Evolutionary conservation across 306 rosid species (phyloP).

Genomic region (Amphicarpaea edgeworthii): DNA sequence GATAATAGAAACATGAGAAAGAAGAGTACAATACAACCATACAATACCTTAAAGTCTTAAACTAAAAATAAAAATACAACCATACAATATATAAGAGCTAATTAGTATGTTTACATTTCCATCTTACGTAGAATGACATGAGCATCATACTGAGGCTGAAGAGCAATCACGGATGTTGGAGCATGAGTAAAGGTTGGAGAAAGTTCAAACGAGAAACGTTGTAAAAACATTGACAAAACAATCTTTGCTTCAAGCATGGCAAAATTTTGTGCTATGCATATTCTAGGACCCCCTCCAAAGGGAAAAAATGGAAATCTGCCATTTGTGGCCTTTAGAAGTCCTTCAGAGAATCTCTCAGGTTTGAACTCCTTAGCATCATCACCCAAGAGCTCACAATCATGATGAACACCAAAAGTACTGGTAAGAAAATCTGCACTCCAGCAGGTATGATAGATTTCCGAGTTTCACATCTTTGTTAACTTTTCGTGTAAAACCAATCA

Average conservation of each 20-base stretch:
- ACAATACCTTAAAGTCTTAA: too few relatives aligned
- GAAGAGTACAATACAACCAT: too few relatives aligned
- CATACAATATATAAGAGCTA: not conserved
- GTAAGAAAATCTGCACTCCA: constrained; percentile 49
- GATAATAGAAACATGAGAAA: too few relatives aligned
- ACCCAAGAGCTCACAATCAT: constrained; percentile 61
- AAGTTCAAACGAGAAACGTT: constrained; percentile 56
- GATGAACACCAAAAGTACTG: constrained; percentile 52
- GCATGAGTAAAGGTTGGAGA: constrained; percentile 54
- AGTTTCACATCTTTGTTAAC: constrained; percentile 45
- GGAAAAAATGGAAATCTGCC: constrained; percentile 54
- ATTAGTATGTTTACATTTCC: not conserved
- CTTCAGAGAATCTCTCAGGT: constrained; percentile 67
- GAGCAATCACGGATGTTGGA: constrained; percentile 3
- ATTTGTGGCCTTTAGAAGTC: constrained; percentile 60
- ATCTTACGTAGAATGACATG: constrained; percentile 48
- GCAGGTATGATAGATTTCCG: constrained; percentile 50
- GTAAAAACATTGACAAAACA: constrained; percentile 51
- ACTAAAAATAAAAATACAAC: too few relatives aligned
- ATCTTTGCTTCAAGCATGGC: constrained; percentile 51
- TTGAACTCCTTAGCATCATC: constrained; percentile 62
- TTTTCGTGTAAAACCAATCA: not conserved
- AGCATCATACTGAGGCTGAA: constrained; percentile 54
- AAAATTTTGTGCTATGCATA: constrained; percentile 69
- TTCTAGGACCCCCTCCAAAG: constrained; percentile 70